These are phyloP conservation scores for Cyamopsis tetragonoloba DNA, from an alignment of 306 rosid species.

Conservation along the genomic window DNA sequence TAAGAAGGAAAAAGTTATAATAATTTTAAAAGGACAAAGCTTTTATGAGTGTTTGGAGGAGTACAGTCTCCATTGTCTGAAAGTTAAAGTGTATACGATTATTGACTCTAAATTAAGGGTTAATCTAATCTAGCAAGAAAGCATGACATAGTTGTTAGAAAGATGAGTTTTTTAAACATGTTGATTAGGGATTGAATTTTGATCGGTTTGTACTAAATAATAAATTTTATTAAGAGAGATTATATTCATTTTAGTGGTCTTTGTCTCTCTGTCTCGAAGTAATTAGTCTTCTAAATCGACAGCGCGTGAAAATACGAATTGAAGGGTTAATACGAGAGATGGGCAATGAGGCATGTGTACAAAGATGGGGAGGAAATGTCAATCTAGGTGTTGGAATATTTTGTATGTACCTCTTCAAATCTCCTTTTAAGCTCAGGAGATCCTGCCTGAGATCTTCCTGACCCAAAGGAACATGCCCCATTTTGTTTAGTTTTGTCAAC, in stretches of 20 bases:
- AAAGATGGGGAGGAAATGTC: constrained; percentile 36
- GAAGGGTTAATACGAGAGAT: constrained; percentile 31
- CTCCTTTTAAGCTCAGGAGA: constrained; percentile 39
- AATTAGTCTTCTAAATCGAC: too few relatives aligned
- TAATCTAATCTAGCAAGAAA: constrained; percentile 23
- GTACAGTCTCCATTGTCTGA: constrained; percentile 35
- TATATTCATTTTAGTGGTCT: too few relatives aligned
- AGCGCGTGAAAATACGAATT: too few relatives aligned
- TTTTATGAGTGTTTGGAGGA: constrained; percentile 33
- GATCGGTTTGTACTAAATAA: too few relatives aligned
- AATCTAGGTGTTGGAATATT: constrained; percentile 47
- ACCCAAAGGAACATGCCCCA: constrained; percentile 69
- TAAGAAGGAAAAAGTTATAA: neutral
- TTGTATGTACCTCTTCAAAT: constrained; percentile 31
- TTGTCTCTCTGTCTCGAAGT: too few relatives aligned
- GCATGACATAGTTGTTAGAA: too few relatives aligned
- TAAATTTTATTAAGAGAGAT: too few relatives aligned
- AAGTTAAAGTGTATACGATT: constrained; percentile 9
- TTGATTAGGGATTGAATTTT: too few relatives aligned
- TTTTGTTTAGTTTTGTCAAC: constrained; percentile 55
- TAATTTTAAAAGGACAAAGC: constrained; percentile 34
- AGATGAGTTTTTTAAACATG: too few relatives aligned
- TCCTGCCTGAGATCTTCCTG: constrained; percentile 68
- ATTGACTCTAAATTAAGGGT: neutral
- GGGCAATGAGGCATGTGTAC: constrained; percentile 35